Base-by-base conservation (phyloP, 2,329 filamentous ascomycete species). In the Xylaria sp. region DNA sequence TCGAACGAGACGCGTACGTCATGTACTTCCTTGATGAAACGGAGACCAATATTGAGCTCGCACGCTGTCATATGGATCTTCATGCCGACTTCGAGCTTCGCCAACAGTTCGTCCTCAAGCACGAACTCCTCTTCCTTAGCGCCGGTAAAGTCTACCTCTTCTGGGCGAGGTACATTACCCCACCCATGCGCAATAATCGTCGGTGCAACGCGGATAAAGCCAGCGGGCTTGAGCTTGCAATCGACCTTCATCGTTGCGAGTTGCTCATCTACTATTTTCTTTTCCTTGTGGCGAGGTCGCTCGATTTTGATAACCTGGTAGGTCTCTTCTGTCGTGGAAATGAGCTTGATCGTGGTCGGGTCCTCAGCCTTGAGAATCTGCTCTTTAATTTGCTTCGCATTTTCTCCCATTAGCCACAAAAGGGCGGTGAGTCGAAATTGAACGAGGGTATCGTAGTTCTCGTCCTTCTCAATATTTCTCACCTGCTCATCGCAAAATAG, bases 1-100 rank as follows among this genome's bases (percentile, higher is more conserved):
- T 90, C 86, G 71, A 90, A 91, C 0, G 83, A 84, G 3, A 86
- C 86, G 58, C 84, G 83, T 10, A 88, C 72, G 0, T 80, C 80
- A 27, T 78, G 72, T 15, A 89, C 73, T 1, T 80, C 75, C 70
- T 88, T 88, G 71, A 93, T 84, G 72, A 90, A 92, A 64, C 79
- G 81, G 25, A 68, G 31, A 2, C 86, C 89, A 23, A 81, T 80
- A 63, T 83, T 83, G 23, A 91, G 74, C 59, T 86, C 78, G 65
- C 81, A 85, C 9, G 91, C 77, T 0, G 74, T 76, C 0, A 85
- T 75, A 25, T 82, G 79, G 33, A 91, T 68, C 73, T 88, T 90
- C 81, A 90, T 85, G 0, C 92, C 91, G 0, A 82, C 74, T 60
- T 85, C 83, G 70, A 90, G 85, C 57, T 85, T 78, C 3, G 54